Base-by-base conservation (phyloP, 352 stramenopile species). In the Pythium phragmitis region DNA sequence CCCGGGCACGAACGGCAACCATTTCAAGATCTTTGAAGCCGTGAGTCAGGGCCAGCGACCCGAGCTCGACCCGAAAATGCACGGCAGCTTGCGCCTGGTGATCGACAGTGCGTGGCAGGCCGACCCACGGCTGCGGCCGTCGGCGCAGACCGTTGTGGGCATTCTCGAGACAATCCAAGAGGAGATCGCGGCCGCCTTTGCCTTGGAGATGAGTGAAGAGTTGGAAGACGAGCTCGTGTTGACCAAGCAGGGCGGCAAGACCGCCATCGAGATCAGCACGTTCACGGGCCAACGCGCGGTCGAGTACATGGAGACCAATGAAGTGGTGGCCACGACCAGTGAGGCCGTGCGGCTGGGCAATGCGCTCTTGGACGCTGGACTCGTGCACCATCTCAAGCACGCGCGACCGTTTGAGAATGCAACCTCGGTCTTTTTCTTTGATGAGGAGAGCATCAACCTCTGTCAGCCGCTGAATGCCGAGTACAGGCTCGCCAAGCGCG, bases 1-100 rank as follows among this genome's bases (percentile, higher is more conserved):
- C 41, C 75, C 76, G 3, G 23, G 42, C 19, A 60, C 50, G 23
- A 45, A 43, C 43, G 79, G 75, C 56, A 86, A 86, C 51, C 70
- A 85, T 59, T 49, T 86, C 12, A 71, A 82, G 8, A 58, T 88
- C 45, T 84, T 88, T 56, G 62, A 73, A 16, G 64, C 57, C 17
- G 76, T 88, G 0, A 51, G 79, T 2, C 67, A 82, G 34, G 79
- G 79, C 34, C 69, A 73, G 28, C 67, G 79, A 17, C 76, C 76
- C 8, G 21, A 50, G 9, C 17, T 85, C 0, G 57, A 65, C 1
- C 1, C 21, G 5, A 12, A 19, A 16, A 28, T 72, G 17, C 63
- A 72, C 12, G 16, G 51, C 7, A 50, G 9, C 6, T 26, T 78
- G 47, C 69, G 64, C 4, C 49, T 68, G 28, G 42, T 78, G 3